Percentiles rank a stretch among this genome's conserved stretches.
Conservation (phyloP, 768 basidiomycete genomes). For the Mycena vulgaris region DNA sequence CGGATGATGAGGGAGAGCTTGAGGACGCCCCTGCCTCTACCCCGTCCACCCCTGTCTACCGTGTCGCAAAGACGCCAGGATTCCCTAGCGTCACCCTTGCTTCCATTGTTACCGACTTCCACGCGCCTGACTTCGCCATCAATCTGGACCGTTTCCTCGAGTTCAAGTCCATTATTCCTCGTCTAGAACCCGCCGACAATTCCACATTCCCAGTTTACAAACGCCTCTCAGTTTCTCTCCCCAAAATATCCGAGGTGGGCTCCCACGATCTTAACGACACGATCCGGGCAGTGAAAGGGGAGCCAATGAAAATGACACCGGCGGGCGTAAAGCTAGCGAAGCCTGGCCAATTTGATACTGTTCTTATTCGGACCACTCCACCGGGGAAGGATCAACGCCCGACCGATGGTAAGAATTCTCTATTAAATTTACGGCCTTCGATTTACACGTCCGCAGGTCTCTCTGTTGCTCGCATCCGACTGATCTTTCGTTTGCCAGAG, state of each 20-base stretch:
- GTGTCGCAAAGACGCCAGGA: not conserved
- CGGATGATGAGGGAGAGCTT: not conserved
- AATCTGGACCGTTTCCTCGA: not conserved
- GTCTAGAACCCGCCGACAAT: not conserved
- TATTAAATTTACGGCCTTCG: not conserved
- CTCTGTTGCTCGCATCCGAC: slow-evolving; percentile 45
- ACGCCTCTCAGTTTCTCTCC: no score
- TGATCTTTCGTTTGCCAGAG: slow-evolving; percentile 45
- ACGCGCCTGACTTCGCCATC: not conserved
- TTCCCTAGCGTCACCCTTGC: not conserved
- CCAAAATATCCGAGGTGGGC: no score
- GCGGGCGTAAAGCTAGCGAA: slow-evolving; percentile 37
- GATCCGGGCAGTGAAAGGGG: slow-evolving; percentile 33
- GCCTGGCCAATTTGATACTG: slow-evolving; percentile 41
- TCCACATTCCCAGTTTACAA: not conserved
- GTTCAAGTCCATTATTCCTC: not conserved
- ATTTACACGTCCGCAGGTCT: slow-evolving; percentile 25
- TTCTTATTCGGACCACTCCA: slow-evolving; percentile 34
- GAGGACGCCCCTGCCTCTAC: not conserved
- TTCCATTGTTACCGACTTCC: not conserved
- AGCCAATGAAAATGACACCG: slow-evolving; percentile 7
- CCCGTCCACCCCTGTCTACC: not conserved
- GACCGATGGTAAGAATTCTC: slow-evolving; percentile 26
- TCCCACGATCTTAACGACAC: slow-evolving; percentile 24
- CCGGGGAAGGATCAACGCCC: slow-evolving; percentile 10